A percentile compares a stretch with the other conserved stretches of the same genome.
phyloP scores from a whole-genome alignment of 164 flowering plant species.

The Stephania japonica region DNA sequence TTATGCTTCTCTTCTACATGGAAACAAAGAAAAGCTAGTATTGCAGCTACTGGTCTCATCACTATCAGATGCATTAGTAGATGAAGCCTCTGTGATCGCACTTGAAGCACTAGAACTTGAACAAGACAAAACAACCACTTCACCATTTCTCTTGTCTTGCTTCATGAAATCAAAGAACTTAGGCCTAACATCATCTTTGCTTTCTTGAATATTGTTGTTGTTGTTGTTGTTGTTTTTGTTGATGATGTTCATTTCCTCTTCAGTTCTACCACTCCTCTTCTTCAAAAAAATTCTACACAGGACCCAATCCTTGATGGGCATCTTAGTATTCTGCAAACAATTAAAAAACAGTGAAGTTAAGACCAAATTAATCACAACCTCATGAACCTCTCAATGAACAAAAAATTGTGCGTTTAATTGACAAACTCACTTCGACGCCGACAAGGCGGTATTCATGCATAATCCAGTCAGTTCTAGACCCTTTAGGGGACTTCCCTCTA shows the following conservation, averaged over 20 bases:
- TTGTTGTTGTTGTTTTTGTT: too few species aligned
- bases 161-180: conserved; percentile 26
- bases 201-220: conserved; percentile 1
- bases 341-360: neutral
- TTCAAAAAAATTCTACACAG: conserved; percentile 50
- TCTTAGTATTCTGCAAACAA: conserved; percentile 20
- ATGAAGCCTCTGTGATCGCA: conserved; percentile 31
- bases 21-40: conserved; percentile 12
- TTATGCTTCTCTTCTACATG: conserved; percentile 15
- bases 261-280: conserved; percentile 22
- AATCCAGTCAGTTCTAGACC: conserved; percentile 59
- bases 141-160: conserved; percentile 6
- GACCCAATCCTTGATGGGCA: conserved; percentile 48
- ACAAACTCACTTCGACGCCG: conserved; percentile 9
- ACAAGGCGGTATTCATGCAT: conserved; percentile 79
- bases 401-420: neutral
- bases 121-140: conserved; percentile 5
- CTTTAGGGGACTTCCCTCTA: conserved; percentile 46
- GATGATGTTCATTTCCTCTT: conserved; percentile 10
- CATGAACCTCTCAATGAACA: neutral
- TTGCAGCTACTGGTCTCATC: conserved; percentile 28
- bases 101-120: conserved; percentile 30
- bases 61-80: conserved; percentile 18
- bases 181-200: conserved; percentile 13
- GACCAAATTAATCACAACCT: neutral